Percentiles rank a stretch among this genome's conserved stretches.
phyloP scores from a whole-genome alignment of 176 grass and related monocot species.

The Avena sativa region DNA sequence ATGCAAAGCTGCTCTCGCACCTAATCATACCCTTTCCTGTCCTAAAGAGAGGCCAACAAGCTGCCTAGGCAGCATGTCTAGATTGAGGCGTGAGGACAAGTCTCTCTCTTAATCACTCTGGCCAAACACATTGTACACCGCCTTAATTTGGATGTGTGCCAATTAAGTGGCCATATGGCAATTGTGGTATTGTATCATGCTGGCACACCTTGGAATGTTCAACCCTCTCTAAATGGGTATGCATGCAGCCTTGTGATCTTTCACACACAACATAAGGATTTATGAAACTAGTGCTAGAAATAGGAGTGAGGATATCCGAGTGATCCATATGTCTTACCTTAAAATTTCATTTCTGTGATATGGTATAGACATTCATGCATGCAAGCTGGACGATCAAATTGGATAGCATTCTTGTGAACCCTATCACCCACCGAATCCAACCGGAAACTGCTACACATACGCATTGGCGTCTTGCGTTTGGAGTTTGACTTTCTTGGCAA shows the following conservation, averaged over 20 bases:
- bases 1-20: conserved; percentile 44
- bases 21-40: conserved; percentile 52
- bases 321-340: not conserved
- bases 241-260: not conserved
- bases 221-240: not conserved
- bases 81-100: conserved; percentile 45
- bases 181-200: not conserved
- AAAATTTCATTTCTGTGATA: conserved; percentile 19
- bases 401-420: conserved; percentile 31
- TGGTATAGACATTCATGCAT: not conserved
- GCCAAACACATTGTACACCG: conserved; percentile 29
- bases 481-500: conserved; percentile 47
- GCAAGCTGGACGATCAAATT: conserved; percentile 20
- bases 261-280: conserved; percentile 8
- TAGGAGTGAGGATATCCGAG: not conserved
- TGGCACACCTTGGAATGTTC: conserved; percentile 22
- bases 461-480: conserved; percentile 36
- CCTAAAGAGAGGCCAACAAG: conserved; percentile 45
- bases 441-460: conserved; percentile 45
- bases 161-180: not conserved
- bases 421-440: conserved; percentile 45
- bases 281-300: not conserved
- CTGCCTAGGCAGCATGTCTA: conserved; percentile 32
- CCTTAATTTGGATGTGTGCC: conserved; percentile 20
- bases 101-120: conserved; percentile 26